Base-by-base conservation (phyloP, 768 basidiomycete species). In the Trametes gibbosa region DNA sequence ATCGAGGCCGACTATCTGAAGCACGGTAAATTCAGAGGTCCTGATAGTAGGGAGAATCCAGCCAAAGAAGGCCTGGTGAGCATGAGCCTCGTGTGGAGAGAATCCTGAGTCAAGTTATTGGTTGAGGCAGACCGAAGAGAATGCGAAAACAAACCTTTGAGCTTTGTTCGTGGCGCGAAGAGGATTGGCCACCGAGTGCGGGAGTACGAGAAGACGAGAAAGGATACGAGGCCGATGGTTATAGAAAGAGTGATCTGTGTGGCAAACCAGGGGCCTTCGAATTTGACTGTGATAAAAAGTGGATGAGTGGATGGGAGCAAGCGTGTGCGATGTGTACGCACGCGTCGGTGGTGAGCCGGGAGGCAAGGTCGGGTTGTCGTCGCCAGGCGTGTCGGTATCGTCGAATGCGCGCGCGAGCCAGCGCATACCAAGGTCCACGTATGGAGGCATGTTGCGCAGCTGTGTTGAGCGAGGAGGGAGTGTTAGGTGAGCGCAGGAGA, bases 1-100 rank as follows among this genome's bases (percentile, higher is more conserved):
- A 72, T 99, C 96, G 41, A 99, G 76, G 0, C 96, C 96, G 13
- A 99, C 96, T 50, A 97, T 96, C 72, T 98, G 95, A 2, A 99
- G 79, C 3, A 99, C 85, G 0, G 93, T 90, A 61, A 92, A 95
- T 70, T 99, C 96, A 45, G 92, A 95, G 0, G 89, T 94, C 58
- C 82, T 77, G 42, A 98, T 81, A 0, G 96, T 98, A 1, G 96
- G 96, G 65, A 96, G 74, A 52, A 99, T 90, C 96, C 97, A 99
- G 24, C 94, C 94, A 74, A 97, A 94, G 76, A 97, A 91, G 0
- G 89, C 85, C 59, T 84, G 80, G 65, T 92, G 89, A 2, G 86
- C 85, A 68, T 95, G 94, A 0, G 90, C 94, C 72, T 95, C 93
- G 64, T 94, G 92, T 19, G 94, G 93, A 4, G 94, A 95, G 75